Conservation (phyloP, 2,329 filamentous ascomycete genomes). For the Tothia fuscella region DNA sequence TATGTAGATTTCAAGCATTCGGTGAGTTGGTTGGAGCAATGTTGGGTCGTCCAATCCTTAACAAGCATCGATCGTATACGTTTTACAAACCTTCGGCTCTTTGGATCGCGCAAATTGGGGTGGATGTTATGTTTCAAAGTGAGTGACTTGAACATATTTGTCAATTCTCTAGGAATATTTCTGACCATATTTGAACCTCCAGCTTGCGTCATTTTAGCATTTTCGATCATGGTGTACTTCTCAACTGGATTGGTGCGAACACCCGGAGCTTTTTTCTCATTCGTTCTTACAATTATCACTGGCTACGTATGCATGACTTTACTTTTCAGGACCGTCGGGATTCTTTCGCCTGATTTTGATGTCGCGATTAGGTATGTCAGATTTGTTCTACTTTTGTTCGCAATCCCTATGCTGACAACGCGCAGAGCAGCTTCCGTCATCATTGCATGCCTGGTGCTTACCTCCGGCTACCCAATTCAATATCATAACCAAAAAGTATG, state of each 20-base stretch:
- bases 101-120: constrained; percentile 72
- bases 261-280: constrained; percentile 68
- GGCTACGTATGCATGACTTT: constrained; percentile 51
- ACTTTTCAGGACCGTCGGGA: constrained; percentile 65
- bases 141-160: too few relatives aligned
- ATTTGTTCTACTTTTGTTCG: too few relatives aligned
- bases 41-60: constrained; percentile 63
- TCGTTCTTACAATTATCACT: constrained; percentile 41
- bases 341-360: constrained; percentile 68
- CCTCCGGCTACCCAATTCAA: constrained; percentile 74
- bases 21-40: constrained; percentile 65
- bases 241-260: constrained; percentile 58
- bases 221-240: constrained; percentile 68
- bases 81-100: constrained; percentile 73
- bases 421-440: constrained; percentile 62
- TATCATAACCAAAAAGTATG: constrained; percentile 63
- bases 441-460: constrained; percentile 72
- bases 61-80: constrained; percentile 73
- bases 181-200: constrained; percentile 59
- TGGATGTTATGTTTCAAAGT: constrained; percentile 62
- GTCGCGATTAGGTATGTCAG: constrained; percentile 77
- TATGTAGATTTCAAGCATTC: constrained; percentile 80
- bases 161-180: too few relatives aligned
- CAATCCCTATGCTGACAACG: too few relatives aligned
- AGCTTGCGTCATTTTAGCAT: constrained; percentile 56